Evolutionary conservation across 371 early-diverging fungal species (phyloP).

Genomic region (Sporodiniella umbellata): DNA sequence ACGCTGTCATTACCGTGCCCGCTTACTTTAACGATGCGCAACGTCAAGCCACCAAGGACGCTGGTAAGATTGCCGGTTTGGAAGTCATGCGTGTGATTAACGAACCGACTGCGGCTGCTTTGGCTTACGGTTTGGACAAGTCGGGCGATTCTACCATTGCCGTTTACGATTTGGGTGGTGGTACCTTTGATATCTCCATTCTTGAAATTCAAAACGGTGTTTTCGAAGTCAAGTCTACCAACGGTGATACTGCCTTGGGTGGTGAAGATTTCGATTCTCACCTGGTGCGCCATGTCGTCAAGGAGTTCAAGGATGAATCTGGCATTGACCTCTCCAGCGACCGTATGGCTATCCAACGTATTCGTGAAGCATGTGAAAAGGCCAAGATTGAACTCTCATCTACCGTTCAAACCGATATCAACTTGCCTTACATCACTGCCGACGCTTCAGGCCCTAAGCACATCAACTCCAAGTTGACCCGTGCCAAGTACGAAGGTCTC

Average conservation of each 20-base stretch:
- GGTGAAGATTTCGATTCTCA: conserved; percentile 97
- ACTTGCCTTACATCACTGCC: conserved; percentile 89
- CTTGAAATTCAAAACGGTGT: conserved; percentile 94
- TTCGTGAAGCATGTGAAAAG: conserved; percentile 93
- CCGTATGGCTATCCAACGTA: conserved; percentile 83
- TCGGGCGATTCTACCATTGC: conserved; percentile 81
- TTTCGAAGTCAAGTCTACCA: conserved; percentile 94
- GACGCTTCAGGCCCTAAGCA: conserved; percentile 92
- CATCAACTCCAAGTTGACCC: conserved; percentile 85
- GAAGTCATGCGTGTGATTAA: conserved; percentile 95
- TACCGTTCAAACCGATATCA: conserved; percentile 86
- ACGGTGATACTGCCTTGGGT: conserved; percentile 94
- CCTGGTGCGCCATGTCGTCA: conserved; percentile 74
- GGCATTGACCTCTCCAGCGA: conserved; percentile 72
- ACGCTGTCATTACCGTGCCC: conserved; percentile 83
- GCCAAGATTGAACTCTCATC: conserved; percentile 95
- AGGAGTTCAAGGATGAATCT: conserved; percentile 80
- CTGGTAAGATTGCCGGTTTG: conserved; percentile 93
- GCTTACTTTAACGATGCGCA: conserved; percentile 89
- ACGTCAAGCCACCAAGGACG: conserved; percentile 97
- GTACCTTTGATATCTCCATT: conserved; percentile 97
- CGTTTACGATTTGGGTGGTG: conserved; percentile 98
- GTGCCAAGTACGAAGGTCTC: conserved; percentile 87
- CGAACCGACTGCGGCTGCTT: conserved; percentile 98
- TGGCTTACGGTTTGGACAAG: conserved; percentile 94